A percentile compares a stretch with the other conserved stretches of the same genome.
These are phyloP conservation scores for Apophysomyces trapeziformis DNA, from an alignment of 371 early-diverging fungal genomes.

Conservation along the genomic window DNA sequence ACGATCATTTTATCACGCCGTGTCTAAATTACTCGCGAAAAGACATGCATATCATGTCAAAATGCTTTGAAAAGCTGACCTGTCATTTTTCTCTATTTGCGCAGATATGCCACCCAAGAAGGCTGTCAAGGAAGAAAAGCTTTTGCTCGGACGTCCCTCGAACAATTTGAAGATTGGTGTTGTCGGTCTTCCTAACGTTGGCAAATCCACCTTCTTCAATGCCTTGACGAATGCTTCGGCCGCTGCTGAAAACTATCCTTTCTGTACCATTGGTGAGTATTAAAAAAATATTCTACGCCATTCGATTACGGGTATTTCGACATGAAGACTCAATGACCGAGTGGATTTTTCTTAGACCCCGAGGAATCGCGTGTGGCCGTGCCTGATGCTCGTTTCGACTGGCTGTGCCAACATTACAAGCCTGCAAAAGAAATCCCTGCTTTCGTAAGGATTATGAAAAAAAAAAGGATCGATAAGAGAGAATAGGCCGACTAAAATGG, in stretches of 20 bases:
- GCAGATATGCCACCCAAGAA: conserved; percentile 76
- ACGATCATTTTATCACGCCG: too few relatives aligned
- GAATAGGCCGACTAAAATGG: neutral
- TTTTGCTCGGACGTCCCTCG: conserved; percentile 90
- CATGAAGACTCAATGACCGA: neutral
- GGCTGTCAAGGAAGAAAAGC: conserved; percentile 80
- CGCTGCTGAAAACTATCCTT: conserved; percentile 91
- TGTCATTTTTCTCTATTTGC: neutral
- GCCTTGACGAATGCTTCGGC: conserved; percentile 87
- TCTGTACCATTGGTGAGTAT: conserved; percentile 78
- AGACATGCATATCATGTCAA: too few relatives aligned
- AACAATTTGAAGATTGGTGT: conserved; percentile 98
- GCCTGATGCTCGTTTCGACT: conserved; percentile 93
- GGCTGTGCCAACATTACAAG: conserved; percentile 80
- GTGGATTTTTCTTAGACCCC: conserved; percentile 71
- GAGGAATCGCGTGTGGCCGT: conserved; percentile 93
- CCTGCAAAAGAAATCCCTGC: conserved; percentile 73
- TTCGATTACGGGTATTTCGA: neutral
- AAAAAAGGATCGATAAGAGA: neutral
- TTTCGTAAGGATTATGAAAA: conserved; percentile 42
- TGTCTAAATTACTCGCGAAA: too few relatives aligned
- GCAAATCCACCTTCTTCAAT: conserved; percentile 98
- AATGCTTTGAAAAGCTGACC: neutral
- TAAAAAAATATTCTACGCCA: neutral
- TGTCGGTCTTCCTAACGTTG: conserved; percentile 99